Evolutionary conservation across 352 stramenopile species (phyloP).

Genomic region (Globisporangium nagaii): DNA sequence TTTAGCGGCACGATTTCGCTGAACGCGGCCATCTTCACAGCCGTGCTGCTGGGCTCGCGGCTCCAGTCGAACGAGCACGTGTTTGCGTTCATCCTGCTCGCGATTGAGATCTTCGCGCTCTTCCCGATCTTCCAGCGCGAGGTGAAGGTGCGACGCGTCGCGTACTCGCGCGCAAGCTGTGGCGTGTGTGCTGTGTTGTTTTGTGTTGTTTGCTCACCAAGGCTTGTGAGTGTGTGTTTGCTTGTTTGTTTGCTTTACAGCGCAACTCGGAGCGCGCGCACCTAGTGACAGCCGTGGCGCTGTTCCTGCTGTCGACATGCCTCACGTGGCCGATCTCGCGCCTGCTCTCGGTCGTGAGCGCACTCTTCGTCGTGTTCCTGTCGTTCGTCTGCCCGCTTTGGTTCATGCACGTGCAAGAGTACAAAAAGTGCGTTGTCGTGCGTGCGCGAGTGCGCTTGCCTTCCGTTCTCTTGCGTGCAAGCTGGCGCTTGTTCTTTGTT

Average conservation of each 20-base stretch:
- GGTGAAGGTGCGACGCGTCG: conserved; percentile 56
- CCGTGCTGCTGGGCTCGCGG: conserved; percentile 87
- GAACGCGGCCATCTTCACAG: conserved; percentile 90
- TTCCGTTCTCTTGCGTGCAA: neutral
- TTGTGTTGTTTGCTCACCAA: neutral
- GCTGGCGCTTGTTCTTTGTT: neutral
- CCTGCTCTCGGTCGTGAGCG: conserved; percentile 54
- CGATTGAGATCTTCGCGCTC: conserved; percentile 89
- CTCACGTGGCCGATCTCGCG: conserved; percentile 73
- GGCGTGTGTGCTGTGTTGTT: neutral
- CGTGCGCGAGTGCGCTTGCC: too few species aligned
- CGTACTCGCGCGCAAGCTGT: too few species aligned
- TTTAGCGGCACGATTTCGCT: conserved; percentile 89
- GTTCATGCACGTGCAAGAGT: conserved; percentile 88
- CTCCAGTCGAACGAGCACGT: conserved; percentile 89
- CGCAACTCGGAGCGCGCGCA: conserved; percentile 66
- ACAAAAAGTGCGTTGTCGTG: conserved; percentile 78
- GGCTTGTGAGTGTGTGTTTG: too few species aligned
- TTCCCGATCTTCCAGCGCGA: conserved; percentile 85
- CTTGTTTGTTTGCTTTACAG: conserved; percentile 11
- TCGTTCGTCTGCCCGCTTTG: conserved; percentile 84
- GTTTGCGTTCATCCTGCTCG: conserved; percentile 88
- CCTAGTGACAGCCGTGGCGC: conserved; percentile 50
- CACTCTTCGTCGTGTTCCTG: conserved; percentile 73
- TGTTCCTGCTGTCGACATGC: conserved; percentile 69